These are phyloP conservation scores for Staphylotrichum tortipilum DNA, from an alignment of 495 filamentous ascomycete species.

Conservation along the genomic window DNA sequence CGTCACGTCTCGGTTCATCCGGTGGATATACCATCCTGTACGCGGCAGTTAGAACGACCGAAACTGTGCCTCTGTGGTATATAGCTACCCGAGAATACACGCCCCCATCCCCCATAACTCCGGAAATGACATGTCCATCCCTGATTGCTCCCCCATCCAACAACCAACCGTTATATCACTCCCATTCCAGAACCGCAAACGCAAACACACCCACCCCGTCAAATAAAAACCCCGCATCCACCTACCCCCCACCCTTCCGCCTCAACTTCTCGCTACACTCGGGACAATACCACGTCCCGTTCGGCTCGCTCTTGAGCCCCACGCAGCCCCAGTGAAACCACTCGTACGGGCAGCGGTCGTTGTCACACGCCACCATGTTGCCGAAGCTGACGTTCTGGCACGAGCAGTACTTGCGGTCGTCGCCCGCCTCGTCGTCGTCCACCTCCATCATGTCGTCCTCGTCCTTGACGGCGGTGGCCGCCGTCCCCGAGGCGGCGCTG, in stretches of 20 bases:
- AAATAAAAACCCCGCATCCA: neutral
- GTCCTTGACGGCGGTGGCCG: slow-evolving; percentile 31
- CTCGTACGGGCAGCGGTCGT: slow-evolving; percentile 81
- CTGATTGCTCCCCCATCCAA: too few species aligned
- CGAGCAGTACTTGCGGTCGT: slow-evolving; percentile 83
- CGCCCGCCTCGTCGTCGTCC: slow-evolving; percentile 78
- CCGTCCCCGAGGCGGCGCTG: slow-evolving; percentile 2
- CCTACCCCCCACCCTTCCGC: slow-evolving; percentile 4
- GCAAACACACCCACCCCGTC: neutral
- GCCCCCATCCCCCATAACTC: neutral
- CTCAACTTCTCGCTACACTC: slow-evolving; percentile 60
- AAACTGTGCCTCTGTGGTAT: too few species aligned
- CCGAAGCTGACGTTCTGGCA: slow-evolving; percentile 91
- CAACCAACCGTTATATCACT: neutral
- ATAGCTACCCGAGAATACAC: too few species aligned
- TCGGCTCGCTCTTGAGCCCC: slow-evolving; percentile 77
- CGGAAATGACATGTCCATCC: neutral
- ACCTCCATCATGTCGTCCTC: slow-evolving; percentile 59
- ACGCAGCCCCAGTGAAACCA: slow-evolving; percentile 99
- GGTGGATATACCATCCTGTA: too few species aligned
- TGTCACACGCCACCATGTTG: slow-evolving; percentile 98
- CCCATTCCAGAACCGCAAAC: neutral
- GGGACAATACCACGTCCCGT: slow-evolving; percentile 88
- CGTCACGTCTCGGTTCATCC: too few species aligned
- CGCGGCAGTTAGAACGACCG: too few species aligned